Evolutionary conservation across 2,329 filamentous ascomycete genomes (phyloP), one percentile per base, ranked within the genome.

Genomic region (Lachnellula hyalina): DNA sequence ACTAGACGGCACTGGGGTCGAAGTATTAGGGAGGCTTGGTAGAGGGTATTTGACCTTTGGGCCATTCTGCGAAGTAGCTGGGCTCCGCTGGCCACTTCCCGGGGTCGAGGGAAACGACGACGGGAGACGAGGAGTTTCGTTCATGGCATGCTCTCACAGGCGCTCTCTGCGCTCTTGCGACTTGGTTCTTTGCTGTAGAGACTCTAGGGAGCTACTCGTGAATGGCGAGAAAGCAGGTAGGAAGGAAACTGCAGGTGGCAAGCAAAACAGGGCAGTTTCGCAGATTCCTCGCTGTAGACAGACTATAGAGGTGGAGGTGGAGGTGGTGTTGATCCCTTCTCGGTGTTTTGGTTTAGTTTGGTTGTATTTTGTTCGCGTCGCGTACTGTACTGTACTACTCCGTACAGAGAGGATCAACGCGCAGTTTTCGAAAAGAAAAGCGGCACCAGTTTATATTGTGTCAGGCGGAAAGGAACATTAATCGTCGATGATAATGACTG

Each of bases 61-160:
- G 34, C 46, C 51, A 49, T 12, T 65, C 63, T 61, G 67, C 65
- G n/a, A 64, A 57, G 23, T 63, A 63, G 40, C 38, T 57, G 68
- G 71, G 47, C 62, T 68, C 19, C 35, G 21, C 7, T 45, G 44
- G 50, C 44, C 49, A 47, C 50, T 44, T 42, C 36, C 42, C 45
- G 35, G 35, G n/a, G 36, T 92, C 68, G 83, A 78, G 70, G 90
- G 90, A 70, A 86, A 94, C 68, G 87, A 87, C 79, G 88, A 90
- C 76, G 86, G 84, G 76, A 90, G 78, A 76, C 85, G 87, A 74
- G 86, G 89, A 77, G 89, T 94, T 73, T 79, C 81, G 82, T 84
- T 89, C 90, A 93, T 93, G 74, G 64, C 63, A 68, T 67, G 54
- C 59, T 66, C 61, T 56, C 49, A 40, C 47, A n/a, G 51, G 53